Evolutionary conservation across 129 eudicot genomes (phyloP), one percentile per base, ranked within the genome.

Genomic region (Apium graveolens): DNA sequence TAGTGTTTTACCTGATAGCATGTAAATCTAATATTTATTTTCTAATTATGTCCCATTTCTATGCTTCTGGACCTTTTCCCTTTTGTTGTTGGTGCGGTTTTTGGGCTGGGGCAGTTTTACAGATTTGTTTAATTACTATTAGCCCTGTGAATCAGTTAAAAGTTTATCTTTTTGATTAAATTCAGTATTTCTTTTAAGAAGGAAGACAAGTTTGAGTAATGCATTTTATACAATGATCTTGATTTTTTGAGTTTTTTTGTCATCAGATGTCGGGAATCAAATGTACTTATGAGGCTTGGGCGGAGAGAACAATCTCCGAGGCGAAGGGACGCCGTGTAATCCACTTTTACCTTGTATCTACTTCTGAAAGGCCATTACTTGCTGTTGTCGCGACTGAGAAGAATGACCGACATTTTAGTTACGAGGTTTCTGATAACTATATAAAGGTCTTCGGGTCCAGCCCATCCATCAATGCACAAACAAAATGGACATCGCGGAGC

Each of bases 351-450:
- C 44, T 87, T 44, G 83, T 16, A 68, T 76, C 79, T 35, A 20
- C 78, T n/a, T 62, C 74, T 4, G 85, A 69, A 16, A 46, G 82
- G 70, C 75, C 76, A 26, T 32, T 86, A 24, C 86, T 85, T 71
- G 89, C 85, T 81, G 84, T 80, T 37, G 88, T 70, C 73, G 89
- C 90, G 3, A 81, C 43, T 35, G 88, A 81, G 75, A 90, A 75
- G 75, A 83, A 86, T 43, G 2, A 80, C n/a, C 76, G 81, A 29
- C 88, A 87, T 85, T 21, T 6, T 11, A 1, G 3, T 21, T 60
- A 21, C 9, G 14, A n/a, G 32, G 32, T 49, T n/a, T 60, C 88
- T 9, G 77, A 88, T 35, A 82, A 86, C 16, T 82, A 75, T 60
- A 10, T 86, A 27, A 34, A 77, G 53, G 79, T 74, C 21, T 84